Evolutionary conservation across 2,329 filamentous ascomycete species (phyloP).

Genomic region (Aspergillus carbonarius): DNA sequence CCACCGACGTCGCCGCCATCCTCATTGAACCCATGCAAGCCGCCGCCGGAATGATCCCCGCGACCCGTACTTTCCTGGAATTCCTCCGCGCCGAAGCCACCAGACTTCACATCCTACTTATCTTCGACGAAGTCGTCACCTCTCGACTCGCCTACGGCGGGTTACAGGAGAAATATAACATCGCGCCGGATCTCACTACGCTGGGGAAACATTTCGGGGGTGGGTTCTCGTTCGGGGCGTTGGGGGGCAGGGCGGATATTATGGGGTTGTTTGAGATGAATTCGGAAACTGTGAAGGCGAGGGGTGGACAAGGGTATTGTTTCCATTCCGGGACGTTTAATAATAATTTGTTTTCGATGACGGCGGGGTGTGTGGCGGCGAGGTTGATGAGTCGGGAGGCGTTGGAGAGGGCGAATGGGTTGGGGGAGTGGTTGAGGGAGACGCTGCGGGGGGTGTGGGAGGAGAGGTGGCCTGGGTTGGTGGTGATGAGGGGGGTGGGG

Average conservation of each 20-base stretch:
- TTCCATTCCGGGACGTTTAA: conserved; percentile 66
- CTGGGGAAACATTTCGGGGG: conserved; percentile 68
- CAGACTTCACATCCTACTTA: conserved; percentile 57
- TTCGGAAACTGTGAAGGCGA: conserved; percentile 20
- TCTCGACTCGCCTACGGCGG: conserved; percentile 58
- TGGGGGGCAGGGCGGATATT: conserved; percentile 60
- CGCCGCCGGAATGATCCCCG: conserved; percentile 58
- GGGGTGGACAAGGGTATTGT: conserved; percentile 33
- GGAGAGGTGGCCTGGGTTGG: neutral
- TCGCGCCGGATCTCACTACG: conserved; percentile 62
- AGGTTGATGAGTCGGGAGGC: conserved; percentile 20
- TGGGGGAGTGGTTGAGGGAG: conserved; percentile 26
- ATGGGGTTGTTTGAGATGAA: conserved; percentile 59
- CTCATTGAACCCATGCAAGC: conserved; percentile 68
- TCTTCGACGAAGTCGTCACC: conserved; percentile 72
- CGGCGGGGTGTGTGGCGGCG: conserved; percentile 49
- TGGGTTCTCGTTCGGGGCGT: conserved; percentile 65
- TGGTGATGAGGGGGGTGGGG: neutral
- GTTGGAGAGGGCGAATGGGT: conserved; percentile 24
- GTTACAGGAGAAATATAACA: conserved; percentile 42
- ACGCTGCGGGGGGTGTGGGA: conserved; percentile 8
- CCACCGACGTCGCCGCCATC: conserved; percentile 58
- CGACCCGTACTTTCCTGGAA: conserved; percentile 51
- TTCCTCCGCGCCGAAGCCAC: conserved; percentile 51
- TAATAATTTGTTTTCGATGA: conserved; percentile 64